Conservation (phyloP, 2,329 filamentous ascomycete species). For the Biscogniauxia mediterranea region DNA sequence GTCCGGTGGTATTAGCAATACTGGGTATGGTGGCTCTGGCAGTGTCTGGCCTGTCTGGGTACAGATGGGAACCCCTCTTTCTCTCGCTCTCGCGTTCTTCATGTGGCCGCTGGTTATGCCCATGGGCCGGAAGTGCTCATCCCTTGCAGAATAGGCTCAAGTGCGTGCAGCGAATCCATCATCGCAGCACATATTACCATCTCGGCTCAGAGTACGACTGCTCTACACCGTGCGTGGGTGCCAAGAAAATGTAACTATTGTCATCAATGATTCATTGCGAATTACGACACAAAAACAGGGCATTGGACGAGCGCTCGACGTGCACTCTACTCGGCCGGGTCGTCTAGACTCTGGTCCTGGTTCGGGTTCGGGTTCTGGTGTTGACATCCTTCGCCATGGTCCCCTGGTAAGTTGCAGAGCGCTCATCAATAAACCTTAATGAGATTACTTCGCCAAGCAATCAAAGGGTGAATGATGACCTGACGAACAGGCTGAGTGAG, state of each 20-base stretch:
- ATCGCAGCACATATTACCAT: slow-evolving; percentile 15
- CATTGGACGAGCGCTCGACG: neutral
- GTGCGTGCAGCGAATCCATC: slow-evolving; percentile 13
- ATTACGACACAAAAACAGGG: slow-evolving; percentile 4
- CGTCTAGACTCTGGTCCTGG: neutral
- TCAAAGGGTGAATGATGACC: slow-evolving; percentile 14
- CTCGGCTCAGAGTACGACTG: neutral
- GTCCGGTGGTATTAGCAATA: slow-evolving; percentile 24
- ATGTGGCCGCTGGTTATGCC: slow-evolving; percentile 10
- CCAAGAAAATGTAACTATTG: neutral
- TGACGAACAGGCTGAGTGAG: slow-evolving; percentile 7
- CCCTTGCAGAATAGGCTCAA: slow-evolving; percentile 24
- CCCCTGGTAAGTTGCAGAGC: neutral
- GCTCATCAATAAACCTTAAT: neutral
- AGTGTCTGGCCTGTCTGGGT: too few species aligned
- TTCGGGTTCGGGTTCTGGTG: neutral
- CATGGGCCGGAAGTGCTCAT: slow-evolving; percentile 14
- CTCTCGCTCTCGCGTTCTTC: slow-evolving; percentile 11
- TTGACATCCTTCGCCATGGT: neutral
- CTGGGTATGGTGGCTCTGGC: slow-evolving; percentile 16
- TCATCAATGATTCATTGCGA: neutral
- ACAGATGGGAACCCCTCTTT: neutral
- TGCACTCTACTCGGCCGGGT: neutral
- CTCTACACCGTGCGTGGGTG: neutral
- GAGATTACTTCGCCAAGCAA: slow-evolving; percentile 22